These are phyloP conservation scores for Carex arenaria DNA, from an alignment of 202 grass and related monocot species.

Conservation along the genomic window DNA sequence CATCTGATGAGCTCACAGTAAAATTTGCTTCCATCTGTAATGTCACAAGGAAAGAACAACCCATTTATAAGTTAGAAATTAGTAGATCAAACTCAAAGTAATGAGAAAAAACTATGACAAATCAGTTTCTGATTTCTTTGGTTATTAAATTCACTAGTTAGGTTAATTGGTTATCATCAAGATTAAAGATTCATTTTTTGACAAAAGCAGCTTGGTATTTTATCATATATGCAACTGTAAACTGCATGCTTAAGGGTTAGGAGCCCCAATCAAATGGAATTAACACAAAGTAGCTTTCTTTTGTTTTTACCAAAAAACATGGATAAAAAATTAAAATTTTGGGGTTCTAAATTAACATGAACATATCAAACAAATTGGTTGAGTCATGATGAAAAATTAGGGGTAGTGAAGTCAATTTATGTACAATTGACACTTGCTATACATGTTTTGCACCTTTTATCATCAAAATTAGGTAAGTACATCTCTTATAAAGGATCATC, in stretches of 20 bases:
- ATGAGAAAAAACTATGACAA: background rate
- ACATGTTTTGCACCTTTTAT: background rate
- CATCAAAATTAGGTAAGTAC: background rate
- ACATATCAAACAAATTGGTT: background rate
- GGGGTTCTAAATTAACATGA: background rate
- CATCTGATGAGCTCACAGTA: slow-evolving; percentile 61
- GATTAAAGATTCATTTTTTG: background rate
- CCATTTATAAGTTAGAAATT: background rate
- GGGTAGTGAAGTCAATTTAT: background rate
- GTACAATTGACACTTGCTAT: background rate
- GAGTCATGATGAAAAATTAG: background rate
- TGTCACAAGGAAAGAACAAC: slow-evolving; percentile 21
- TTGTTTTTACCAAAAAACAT: background rate
- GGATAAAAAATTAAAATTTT: background rate
- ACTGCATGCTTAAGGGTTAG: background rate
- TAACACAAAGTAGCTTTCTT: background rate
- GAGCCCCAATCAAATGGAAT: background rate
- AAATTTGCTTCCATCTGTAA: slow-evolving; percentile 38
- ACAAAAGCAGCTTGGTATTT: background rate
- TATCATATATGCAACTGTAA: background rate
- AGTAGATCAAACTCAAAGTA: slow-evolving; percentile 2
- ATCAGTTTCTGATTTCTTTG: background rate
- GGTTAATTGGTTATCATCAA: background rate
- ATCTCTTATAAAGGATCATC: background rate
- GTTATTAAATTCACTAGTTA: background rate